phyloP scores from a whole-genome alignment of 2,329 filamentous ascomycete genomes.

The Rhynchosporium secalis region DNA sequence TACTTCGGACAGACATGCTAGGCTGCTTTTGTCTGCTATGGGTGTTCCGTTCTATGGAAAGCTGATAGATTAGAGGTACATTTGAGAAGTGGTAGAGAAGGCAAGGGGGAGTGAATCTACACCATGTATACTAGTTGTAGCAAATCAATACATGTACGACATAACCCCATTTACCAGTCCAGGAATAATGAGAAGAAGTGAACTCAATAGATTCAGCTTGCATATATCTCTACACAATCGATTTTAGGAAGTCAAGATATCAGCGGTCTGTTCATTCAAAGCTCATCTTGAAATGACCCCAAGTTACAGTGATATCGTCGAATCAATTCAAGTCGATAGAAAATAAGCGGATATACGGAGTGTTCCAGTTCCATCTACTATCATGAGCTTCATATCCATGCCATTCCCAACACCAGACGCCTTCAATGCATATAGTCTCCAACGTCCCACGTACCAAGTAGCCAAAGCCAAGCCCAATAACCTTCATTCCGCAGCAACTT shows the following conservation, averaged over 20 bases:
- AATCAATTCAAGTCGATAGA: too few relatives aligned
- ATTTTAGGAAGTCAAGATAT: too few relatives aligned
- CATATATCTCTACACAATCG: too few relatives aligned
- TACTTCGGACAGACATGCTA: constrained; percentile 35
- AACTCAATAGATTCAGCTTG: background rate
- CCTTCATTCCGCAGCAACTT: background rate
- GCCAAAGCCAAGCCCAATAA: background rate
- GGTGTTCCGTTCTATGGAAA: constrained; percentile 37
- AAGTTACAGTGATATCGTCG: too few relatives aligned
- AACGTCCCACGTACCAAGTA: background rate
- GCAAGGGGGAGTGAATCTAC: constrained; percentile 23
- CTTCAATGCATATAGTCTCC: constrained; percentile 18
- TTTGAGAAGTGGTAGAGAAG: constrained; percentile 9
- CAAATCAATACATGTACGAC: constrained; percentile 17
- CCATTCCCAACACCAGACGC: constrained; percentile 18
- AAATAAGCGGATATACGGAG: too few relatives aligned
- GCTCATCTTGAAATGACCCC: too few relatives aligned
- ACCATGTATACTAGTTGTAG: constrained; percentile 31
- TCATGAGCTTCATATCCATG: too few relatives aligned
- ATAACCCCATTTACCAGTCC: background rate
- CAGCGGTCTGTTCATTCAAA: too few relatives aligned
- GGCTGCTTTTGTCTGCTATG: constrained; percentile 33
- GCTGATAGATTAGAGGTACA: constrained; percentile 22
- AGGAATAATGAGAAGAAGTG: background rate
- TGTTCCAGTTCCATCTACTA: too few relatives aligned